Percentiles rank a stretch among this genome's conserved stretches.
Conservation (phyloP, 2,329 filamentous ascomycete species). For the Raffaelea albimanens region DNA sequence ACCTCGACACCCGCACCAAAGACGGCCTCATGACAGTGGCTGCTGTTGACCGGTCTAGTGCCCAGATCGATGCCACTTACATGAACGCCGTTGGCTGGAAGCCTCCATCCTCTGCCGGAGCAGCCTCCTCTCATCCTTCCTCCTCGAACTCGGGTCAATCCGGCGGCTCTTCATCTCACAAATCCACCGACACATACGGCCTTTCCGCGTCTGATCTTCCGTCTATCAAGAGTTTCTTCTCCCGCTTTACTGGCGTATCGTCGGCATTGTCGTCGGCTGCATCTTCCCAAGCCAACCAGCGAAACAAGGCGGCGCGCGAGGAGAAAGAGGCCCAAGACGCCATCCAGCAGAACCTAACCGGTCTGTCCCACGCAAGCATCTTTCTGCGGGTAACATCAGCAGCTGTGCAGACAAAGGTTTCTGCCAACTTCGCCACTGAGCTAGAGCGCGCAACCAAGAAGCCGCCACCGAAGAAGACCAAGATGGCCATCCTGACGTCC, state of each 20-base stretch:
- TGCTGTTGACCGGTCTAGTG: conserved; percentile 73
- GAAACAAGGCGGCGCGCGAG: conserved; percentile 49
- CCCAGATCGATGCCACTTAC: conserved; percentile 84
- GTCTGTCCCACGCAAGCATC: conserved; percentile 64
- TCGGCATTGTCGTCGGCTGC: conserved; percentile 19
- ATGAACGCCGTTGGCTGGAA: conserved; percentile 87
- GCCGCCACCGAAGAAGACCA: conserved; percentile 79
- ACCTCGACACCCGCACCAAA: conserved; percentile 72
- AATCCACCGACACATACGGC: conserved; percentile 39
- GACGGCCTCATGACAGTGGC: conserved; percentile 82
- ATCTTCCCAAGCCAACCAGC: conserved; percentile 39
- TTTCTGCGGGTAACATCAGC: conserved; percentile 86
- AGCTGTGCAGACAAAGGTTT: conserved; percentile 66
- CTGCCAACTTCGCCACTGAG: conserved; percentile 65
- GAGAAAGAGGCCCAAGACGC: conserved; percentile 53
- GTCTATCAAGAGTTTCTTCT: conserved; percentile 72
- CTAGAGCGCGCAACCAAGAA: conserved; percentile 96
- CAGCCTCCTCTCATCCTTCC: conserved; percentile 13
- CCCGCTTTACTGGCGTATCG: conserved; percentile 51
- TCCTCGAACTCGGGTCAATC: background rate
- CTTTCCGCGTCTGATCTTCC: conserved; percentile 40
- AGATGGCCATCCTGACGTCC: conserved; percentile 78
- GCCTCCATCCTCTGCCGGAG: conserved; percentile 32
- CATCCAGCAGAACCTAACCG: conserved; percentile 63
- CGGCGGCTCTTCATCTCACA: conserved; percentile 15